Evolutionary conservation across 768 basidiomycete species (phyloP).

Genomic region (Imleria badia): DNA sequence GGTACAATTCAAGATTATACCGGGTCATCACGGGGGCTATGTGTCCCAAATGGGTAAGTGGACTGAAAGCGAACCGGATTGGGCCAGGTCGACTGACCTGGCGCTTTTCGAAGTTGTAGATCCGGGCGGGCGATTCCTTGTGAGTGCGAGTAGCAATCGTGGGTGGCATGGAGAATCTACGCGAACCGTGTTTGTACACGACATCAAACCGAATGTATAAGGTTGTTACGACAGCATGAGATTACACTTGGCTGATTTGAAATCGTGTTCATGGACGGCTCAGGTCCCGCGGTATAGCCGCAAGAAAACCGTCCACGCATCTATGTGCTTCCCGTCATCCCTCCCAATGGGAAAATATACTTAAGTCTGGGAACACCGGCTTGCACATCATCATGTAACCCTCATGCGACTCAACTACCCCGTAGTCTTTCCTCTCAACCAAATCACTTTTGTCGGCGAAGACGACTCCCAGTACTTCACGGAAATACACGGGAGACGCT

Average conservation of each 20-base stretch:
- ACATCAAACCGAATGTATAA: constrained; percentile 57
- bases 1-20: constrained; percentile 91
- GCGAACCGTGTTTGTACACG: constrained; percentile 86
- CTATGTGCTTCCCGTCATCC: constrained; percentile 35
- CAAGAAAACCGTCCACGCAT: constrained; percentile 26
- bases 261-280: constrained; percentile 20
- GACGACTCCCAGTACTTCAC: constrained; percentile 57
- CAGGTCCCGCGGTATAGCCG: constrained; percentile 36
- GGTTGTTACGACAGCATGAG: constrained; percentile 32
- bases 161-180: constrained; percentile 95
- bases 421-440: constrained; percentile 35
- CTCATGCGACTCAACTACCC: constrained; percentile 33
- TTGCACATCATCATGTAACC: constrained; percentile 21
- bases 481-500: constrained; percentile 47
- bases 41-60: constrained; percentile 89
- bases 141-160: constrained; percentile 90
- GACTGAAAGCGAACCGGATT: constrained; percentile 4
- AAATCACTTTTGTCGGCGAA: constrained; percentile 38
- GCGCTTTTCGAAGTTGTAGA: constrained; percentile 66
- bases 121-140: constrained; percentile 77
- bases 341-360: constrained; percentile 27
- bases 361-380: constrained; percentile 25
- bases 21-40: constrained; percentile 93
- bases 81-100: constrained; percentile 24
- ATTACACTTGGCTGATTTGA: constrained; percentile 33